Base-by-base conservation (phyloP, 2,329 filamentous ascomycete genomes). In the Penicillium verrucosum region DNA sequence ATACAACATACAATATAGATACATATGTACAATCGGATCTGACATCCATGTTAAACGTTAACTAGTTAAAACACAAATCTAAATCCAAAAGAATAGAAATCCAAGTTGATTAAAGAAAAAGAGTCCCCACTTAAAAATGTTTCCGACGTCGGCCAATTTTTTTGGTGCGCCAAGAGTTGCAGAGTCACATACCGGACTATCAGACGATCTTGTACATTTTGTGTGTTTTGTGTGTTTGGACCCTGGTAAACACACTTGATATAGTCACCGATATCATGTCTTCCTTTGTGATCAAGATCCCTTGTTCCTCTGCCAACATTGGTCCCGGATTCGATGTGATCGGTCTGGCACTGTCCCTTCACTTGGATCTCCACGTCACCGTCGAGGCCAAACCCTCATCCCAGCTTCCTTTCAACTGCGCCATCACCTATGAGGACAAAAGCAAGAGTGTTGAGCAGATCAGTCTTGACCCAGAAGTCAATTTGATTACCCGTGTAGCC, bases 301-400 rank as follows among this genome's bases (percentile, higher is more conserved):
- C 93, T 63, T 95, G 90, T 79, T 97, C 93, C 59, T 97, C 92
- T 60, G 93, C 93, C 78, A 97, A 97, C 81, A 97, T 97, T 72
- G 93, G 91, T 65, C 93, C 93, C 47, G 93, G 93, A 57, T 99
- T 97, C 81, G 93, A 99, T 80, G 93, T 97, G 68, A 96, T 97
- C 73, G 77, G 94, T 65, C 87, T 99, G 60, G 93, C 93, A 9
- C 83, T 99, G 65, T 96, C 92, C 64, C 87, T 97, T 75, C 96
- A 93, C 79, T 89, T 99, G 63, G 92, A 97, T 79, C 81, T 97
- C 55, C 83, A 87, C 62, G 89, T 97, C 73, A 90, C 87, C 61
- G 82, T 95, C 69, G 84, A 89, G 74, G 80, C 85, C 67, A 50
- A 76, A 73, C 42, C 68, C 16, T 66, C 70, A 29, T 70, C 72